Base-by-base conservation (phyloP, 2,329 filamentous ascomycete genomes). In the Corynespora cassiicola region DNA sequence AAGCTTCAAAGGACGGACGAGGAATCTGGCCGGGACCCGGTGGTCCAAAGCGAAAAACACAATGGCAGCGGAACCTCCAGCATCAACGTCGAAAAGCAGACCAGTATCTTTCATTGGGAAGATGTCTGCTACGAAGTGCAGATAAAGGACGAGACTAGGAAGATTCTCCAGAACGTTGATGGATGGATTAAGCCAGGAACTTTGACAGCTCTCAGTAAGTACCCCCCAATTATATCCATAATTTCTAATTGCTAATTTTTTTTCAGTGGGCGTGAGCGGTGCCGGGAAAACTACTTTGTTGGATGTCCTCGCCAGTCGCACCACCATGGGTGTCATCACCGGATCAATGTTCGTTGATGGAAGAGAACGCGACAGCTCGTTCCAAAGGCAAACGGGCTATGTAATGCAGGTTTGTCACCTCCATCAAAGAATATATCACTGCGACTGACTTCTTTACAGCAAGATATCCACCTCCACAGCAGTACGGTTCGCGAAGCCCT, bases 201-300 rank as follows among this genome's bases (percentile, higher is more conserved):
- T 2, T 62, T 81, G 15, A 63, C 59, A 1, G 57, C 60, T 5
- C 48, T 64, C 0, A 64, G 87, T 57, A 51, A 37, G 38, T 24
- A 18, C 18, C 7, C 2, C 14, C n/a, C n/a, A n/a, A n/a, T n/a
- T n/a, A n/a, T n/a, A n/a, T n/a, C n/a, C n/a, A n/a, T n/a, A n/a
- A n/a, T n/a, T n/a, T n/a, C n/a, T n/a, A n/a, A n/a, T n/a, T n/a
- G n/a, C n/a, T n/a, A n/a, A n/a, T n/a, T n/a, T n/a, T n/a, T n/a
- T n/a, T n/a, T n/a, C n/a, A n/a, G n/a, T n/a, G 89, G 87, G 89
- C 69, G 88, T 90, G 6, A 89, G 86, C 18, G 90, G 90, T 47
- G 90, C 90, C 8, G 90, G 90, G 36, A 96, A 95, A 68, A 95
- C 90, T 0, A 95, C 90, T 1, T 78, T 96, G 17, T 75, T 95